A percentile compares a stretch with the other conserved stretches of the same genome.
Evolutionary conservation across 768 basidiomycete genomes (phyloP).

Genomic region (Agaricus subrufescens): DNA sequence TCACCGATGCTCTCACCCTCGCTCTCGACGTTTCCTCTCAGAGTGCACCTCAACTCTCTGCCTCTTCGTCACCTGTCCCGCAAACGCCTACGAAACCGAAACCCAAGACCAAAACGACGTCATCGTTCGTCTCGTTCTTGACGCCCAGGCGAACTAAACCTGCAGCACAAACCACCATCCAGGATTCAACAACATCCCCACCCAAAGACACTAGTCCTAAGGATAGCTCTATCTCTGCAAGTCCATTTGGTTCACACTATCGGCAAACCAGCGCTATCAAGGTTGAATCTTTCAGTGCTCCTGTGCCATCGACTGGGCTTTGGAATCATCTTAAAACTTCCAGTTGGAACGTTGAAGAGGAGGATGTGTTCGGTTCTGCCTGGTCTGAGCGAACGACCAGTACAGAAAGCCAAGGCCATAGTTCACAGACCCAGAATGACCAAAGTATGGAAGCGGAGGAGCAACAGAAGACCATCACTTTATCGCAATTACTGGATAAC

Average conservation of each 20-base stretch:
- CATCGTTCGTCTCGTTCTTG: constrained; percentile 70
- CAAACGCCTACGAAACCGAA: constrained; percentile 28
- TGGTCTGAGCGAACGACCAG: constrained; percentile 26
- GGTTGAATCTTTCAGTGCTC: constrained; percentile 67
- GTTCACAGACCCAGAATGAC: constrained; percentile 13
- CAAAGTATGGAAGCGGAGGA: constrained; percentile 24
- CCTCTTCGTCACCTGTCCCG: constrained; percentile 22
- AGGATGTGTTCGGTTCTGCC: constrained; percentile 66
- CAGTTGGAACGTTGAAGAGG: constrained; percentile 57
- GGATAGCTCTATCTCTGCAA: constrained; percentile 41
- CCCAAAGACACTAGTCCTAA: constrained; percentile 21
- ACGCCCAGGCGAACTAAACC: constrained; percentile 69
- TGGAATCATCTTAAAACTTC: constrained; percentile 58
- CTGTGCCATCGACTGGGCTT: constrained; percentile 49
- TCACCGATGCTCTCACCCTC: constrained; percentile 82
- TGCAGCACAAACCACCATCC: constrained; percentile 22
- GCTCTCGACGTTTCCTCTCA: constrained; percentile 60
- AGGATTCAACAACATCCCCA: constrained; percentile 45
- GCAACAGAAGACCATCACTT: constrained; percentile 49
- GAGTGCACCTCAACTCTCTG: constrained; percentile 16
- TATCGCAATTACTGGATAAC: constrained; percentile 87
- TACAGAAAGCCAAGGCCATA: background rate
- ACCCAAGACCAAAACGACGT: constrained; percentile 48
- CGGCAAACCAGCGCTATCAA: constrained; percentile 66
- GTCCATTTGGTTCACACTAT: constrained; percentile 85